Conservation (phyloP, 164 flowering plant genomes). For the Dillenia suffruticosa region DNA sequence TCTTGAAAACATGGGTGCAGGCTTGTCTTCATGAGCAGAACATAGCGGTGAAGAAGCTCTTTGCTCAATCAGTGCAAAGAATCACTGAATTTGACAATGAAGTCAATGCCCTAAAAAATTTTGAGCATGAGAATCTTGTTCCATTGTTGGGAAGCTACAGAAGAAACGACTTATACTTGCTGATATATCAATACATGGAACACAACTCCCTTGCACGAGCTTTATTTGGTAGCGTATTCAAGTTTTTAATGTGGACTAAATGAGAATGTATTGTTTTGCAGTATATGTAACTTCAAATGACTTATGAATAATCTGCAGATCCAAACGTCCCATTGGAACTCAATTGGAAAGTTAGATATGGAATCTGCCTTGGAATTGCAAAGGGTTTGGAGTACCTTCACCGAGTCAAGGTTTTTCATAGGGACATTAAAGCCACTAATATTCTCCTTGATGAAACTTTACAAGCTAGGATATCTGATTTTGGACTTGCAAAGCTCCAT, state of each 20-base stretch:
- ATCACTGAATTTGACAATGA: background rate
- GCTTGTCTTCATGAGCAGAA: background rate
- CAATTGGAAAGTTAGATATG: conserved; percentile 4
- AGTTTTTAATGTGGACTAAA: background rate
- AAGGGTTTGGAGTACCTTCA: conserved; percentile 8
- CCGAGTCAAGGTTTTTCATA: conserved; percentile 2
- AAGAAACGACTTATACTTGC: background rate
- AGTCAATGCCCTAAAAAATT: background rate
- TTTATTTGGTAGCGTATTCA: background rate
- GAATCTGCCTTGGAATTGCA: conserved; percentile 8
- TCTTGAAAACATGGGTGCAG: background rate
- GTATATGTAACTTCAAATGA: too few relatives aligned
- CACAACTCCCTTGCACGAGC: background rate
- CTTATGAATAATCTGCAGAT: conserved; percentile 1
- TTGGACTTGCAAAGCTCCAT: background rate
- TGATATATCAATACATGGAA: conserved; percentile 4
- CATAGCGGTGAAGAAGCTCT: conserved; percentile 6
- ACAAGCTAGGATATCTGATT: conserved; percentile 7
- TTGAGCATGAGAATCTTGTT: conserved; percentile 3
- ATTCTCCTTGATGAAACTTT: conserved; percentile 5
- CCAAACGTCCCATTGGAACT: background rate
- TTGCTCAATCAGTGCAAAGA: background rate
- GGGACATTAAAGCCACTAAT: conserved; percentile 3
- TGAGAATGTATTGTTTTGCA: background rate
- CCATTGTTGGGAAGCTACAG: background rate